phyloP scores from a whole-genome alignment of 78 protist species.

The Planoprotostelium fungivorum region DNA sequence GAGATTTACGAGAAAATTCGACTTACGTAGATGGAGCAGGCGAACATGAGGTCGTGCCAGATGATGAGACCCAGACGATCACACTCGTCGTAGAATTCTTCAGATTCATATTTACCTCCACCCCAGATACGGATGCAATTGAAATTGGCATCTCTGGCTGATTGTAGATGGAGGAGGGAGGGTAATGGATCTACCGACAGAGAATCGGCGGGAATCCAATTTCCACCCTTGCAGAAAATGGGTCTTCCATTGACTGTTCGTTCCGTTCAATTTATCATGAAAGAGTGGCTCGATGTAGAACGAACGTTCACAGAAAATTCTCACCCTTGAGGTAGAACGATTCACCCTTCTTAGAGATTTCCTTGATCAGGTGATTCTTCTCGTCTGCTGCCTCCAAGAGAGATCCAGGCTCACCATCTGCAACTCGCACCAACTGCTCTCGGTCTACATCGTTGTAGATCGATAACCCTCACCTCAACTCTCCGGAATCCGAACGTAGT shows the following conservation, averaged over 20 bases:
- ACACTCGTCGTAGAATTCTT: conserved; percentile 40
- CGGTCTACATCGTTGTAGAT: too few species aligned
- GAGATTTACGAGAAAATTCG: background rate
- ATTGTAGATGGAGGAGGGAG: background rate
- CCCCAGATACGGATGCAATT: conserved; percentile 64
- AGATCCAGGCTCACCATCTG: too few species aligned
- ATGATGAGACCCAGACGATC: conserved; percentile 69
- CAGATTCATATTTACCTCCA: conserved; percentile 62
- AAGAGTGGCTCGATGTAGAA: too few species aligned
- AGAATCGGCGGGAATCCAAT: conserved; percentile 62
- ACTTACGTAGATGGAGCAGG: conserved; percentile 40
- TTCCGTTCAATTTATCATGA: too few species aligned
- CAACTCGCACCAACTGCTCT: too few species aligned
- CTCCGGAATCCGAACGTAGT: background rate
- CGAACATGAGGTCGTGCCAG: conserved; percentile 89
- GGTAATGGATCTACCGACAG: conserved; percentile 2
- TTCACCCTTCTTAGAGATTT: background rate
- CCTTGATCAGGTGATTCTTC: background rate
- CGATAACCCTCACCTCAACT: background rate
- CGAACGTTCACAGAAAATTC: conserved; percentile 11
- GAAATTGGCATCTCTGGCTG: conserved; percentile 19
- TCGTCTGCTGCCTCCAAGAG: background rate
- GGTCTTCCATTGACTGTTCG: conserved; percentile 28
- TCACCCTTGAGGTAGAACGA: background rate
- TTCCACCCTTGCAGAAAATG: conserved; percentile 54